Conservation (phyloP, 352 stramenopile genomes). For the Phytophthora pseudosyringae region DNA sequence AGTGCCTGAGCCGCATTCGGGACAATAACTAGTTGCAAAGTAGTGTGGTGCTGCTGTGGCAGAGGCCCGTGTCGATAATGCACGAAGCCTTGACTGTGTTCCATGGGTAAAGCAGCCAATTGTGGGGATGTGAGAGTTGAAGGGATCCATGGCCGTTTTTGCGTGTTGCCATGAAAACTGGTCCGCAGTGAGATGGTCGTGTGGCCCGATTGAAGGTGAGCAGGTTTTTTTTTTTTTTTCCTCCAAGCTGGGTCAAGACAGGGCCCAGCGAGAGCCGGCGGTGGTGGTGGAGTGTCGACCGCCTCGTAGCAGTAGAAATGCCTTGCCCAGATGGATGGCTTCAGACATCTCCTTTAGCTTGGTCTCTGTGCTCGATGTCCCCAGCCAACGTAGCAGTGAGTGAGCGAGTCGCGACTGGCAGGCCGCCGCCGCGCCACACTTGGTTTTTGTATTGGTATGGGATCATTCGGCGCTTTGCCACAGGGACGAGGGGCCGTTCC, state of each 20-base stretch:
- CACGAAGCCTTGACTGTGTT: too few species aligned
- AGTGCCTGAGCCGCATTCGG: too few species aligned
- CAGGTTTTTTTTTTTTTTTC: too few species aligned
- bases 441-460: conserved; percentile 2
- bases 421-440: conserved; percentile 5
- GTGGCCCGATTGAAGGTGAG: background rate
- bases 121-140: background rate
- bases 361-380: background rate
- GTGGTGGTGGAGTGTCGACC: background rate
- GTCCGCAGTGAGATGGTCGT: background rate
- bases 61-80: background rate
- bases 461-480: conserved; percentile 1
- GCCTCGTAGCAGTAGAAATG: too few species aligned
- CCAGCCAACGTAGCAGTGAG: conserved; percentile 9
- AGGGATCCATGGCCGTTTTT: conserved; percentile 12
- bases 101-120: too few species aligned
- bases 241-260: too few species aligned
- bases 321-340: conserved; percentile 8
- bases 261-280: background rate
- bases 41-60: too few species aligned
- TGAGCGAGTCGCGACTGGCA: background rate
- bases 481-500: conserved; percentile 22
- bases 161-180: background rate
- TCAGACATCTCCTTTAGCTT: conserved; percentile 18
- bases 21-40: too few species aligned